Base-by-base conservation (phyloP, 257 asterid genomes). In the Solanum bulbocastanum region DNA sequence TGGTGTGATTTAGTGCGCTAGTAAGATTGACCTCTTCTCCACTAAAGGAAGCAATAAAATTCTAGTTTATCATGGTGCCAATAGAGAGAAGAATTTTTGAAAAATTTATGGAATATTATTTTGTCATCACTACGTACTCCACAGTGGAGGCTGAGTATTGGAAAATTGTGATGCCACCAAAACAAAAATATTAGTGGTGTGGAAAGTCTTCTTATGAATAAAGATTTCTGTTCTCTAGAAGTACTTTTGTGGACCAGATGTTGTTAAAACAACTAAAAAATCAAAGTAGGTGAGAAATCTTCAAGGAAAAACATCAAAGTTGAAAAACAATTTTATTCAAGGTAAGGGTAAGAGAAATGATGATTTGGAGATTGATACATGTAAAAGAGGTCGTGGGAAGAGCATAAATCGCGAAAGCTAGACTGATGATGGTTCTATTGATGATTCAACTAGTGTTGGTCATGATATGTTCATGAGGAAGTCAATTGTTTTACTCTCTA, bases 111-210 rank as follows among this genome's bases (percentile, higher is more conserved):
- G 42, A 36, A 93, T 94, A 92, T 86, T 96, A 96, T 87, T 95
- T 96, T 94, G 94, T 96, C 68, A 92, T 95, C 89, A 96, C 99
- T 6, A 96, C 99, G 15, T 96, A 96, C 86, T 94, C 98, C 33
- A 95, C 91, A 58, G 94, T 96, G 75, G 98, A 96, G 94, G 90
- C 94, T 20, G 99, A 95, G 81, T 96, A 91, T 87, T 91, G 98
- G 76, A 95, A 93, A 89, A 84, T 92, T 89, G 90, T 96, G 58
- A 91, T 95, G 98, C 98, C 98, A 4, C 98, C 98, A 30, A 95
- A 95, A 89, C 91, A 90, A 32, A 92, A 90, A 92, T 96, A 98
- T 86, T 86, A 88, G 88, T 94, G 94, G 90, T 95, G 99, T 87
- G 98, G 98, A 56, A 95, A 90, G 89, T 79, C 88, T 46, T 93